A percentile compares a stretch with the other conserved stretches of the same genome.
These are phyloP conservation scores for Candida cerambycidarum DNA, from an alignment of 805 yeast genomes.

Conservation along the genomic window DNA sequence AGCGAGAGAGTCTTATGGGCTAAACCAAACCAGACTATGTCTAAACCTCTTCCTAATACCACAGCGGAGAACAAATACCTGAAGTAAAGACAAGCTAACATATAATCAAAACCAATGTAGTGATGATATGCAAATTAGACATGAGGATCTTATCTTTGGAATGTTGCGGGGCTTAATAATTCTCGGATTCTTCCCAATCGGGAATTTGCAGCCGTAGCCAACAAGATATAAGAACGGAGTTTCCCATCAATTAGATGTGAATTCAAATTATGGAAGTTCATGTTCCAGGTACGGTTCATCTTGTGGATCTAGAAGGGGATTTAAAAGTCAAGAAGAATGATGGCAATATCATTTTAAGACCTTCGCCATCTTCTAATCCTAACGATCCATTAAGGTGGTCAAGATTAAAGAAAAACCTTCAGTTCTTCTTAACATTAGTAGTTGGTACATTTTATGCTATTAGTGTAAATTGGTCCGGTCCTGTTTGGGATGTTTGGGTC, in stretches of 20 bases:
- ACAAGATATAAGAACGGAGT: neutral
- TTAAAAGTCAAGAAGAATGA: constrained; percentile 21
- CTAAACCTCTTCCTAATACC: too few species aligned
- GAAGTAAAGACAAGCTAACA: too few species aligned
- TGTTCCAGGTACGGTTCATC: constrained; percentile 37
- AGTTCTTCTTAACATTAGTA: constrained; percentile 31
- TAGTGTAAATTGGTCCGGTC: constrained; percentile 26
- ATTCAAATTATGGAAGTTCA: neutral
- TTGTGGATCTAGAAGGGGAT: constrained; percentile 29
- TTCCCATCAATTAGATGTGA: neutral
- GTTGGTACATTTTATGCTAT: constrained; percentile 24
- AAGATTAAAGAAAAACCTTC: constrained; percentile 26
- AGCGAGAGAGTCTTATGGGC: too few species aligned
- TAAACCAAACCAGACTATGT: too few species aligned
- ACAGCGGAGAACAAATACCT: too few species aligned
- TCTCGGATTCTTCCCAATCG: too few species aligned
- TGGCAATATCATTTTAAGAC: constrained; percentile 30
- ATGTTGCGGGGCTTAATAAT: too few species aligned
- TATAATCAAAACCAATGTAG: too few species aligned
- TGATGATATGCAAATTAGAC: too few species aligned
- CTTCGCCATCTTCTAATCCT: constrained; percentile 32
- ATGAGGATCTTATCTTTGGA: too few species aligned
- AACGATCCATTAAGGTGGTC: constrained; percentile 40
- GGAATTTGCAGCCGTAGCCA: neutral
- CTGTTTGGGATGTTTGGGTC: constrained; percentile 28